These are phyloP conservation scores for Ganoderma leucocontextum DNA, from an alignment of 1,284 basidiomycete species.

Conservation along the genomic window DNA sequence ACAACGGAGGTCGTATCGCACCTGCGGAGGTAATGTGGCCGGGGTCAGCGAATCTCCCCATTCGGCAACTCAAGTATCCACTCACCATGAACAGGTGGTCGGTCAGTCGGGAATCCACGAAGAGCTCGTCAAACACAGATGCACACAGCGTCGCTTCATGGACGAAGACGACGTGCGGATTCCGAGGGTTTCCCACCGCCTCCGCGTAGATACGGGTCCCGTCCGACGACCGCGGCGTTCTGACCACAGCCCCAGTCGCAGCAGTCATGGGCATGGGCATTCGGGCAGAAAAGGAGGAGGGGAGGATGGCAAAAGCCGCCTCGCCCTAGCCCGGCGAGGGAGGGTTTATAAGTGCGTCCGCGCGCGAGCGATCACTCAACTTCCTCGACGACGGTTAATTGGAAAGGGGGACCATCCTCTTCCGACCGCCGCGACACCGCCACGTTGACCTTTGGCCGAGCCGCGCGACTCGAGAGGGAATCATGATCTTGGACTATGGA, in stretches of 20 bases:
- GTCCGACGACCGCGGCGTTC: slow-evolving; percentile 33
- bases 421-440: slow-evolving; percentile 24
- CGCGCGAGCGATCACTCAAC: slow-evolving; percentile 28
- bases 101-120: slow-evolving; percentile 40
- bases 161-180: slow-evolving; percentile 49
- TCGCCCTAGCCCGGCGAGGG: neutral
- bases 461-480: neutral
- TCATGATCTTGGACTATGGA: neutral
- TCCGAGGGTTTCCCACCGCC: slow-evolving; percentile 46
- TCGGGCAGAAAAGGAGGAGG: neutral
- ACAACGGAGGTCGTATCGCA: slow-evolving; percentile 45
- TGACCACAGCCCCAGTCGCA: slow-evolving; percentile 22
- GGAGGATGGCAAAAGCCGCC: slow-evolving; percentile 1
- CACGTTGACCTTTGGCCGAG: slow-evolving; percentile 19
- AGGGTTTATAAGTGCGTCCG: slow-evolving; percentile 24
- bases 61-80: neutral
- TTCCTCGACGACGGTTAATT: slow-evolving; percentile 23
- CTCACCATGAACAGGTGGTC: slow-evolving; percentile 46
- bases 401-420: slow-evolving; percentile 11
- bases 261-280: slow-evolving; percentile 19
- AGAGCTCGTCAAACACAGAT: slow-evolving; percentile 45
- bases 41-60: slow-evolving; percentile 5
- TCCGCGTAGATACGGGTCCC: slow-evolving; percentile 42
- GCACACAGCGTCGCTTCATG: slow-evolving; percentile 46
- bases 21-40: slow-evolving; percentile 28